Evolutionary conservation across 176 grass and related monocot species (phyloP).

Genomic region (Lolium multiflorum): DNA sequence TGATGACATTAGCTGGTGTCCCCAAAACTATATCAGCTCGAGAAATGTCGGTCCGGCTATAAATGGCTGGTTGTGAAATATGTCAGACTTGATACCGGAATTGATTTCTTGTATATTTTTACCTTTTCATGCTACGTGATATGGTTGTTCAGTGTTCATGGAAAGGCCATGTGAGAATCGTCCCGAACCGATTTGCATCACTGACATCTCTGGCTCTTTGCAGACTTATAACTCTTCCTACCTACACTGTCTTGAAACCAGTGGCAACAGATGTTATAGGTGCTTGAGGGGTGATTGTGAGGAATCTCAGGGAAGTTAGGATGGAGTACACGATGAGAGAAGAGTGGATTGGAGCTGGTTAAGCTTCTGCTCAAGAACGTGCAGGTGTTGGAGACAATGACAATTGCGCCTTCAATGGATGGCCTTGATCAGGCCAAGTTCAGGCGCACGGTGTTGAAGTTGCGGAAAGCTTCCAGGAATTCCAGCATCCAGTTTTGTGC

Average conservation of each 20-base stretch:
- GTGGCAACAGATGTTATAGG: background rate
- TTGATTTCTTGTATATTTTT: background rate
- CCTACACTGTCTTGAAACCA: background rate
- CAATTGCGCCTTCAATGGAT: conserved; percentile 66
- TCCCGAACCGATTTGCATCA: background rate
- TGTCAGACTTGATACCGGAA: background rate
- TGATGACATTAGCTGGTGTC: background rate
- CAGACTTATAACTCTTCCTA: background rate
- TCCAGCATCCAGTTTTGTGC: conserved; percentile 43
- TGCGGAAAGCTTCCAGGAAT: conserved; percentile 46
- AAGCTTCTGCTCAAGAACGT: conserved; percentile 61
- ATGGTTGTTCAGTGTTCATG: background rate
- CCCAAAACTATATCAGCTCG: background rate
- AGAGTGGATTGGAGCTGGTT: conserved; percentile 61
- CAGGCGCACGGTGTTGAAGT: conserved; percentile 54
- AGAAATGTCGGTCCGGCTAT: background rate
- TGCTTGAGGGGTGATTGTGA: conserved; percentile 24
- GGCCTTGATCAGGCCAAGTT: conserved; percentile 65
- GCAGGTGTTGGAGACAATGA: conserved; percentile 48
- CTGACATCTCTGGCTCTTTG: background rate
- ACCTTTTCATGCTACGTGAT: background rate
- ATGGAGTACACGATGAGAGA: conserved; percentile 61
- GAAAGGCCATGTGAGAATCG: background rate
- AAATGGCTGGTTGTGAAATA: background rate
- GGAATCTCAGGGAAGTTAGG: conserved; percentile 53